These are phyloP conservation scores for Aulographum hederae DNA, from an alignment of 2,329 filamentous ascomycete genomes.

Conservation along the genomic window DNA sequence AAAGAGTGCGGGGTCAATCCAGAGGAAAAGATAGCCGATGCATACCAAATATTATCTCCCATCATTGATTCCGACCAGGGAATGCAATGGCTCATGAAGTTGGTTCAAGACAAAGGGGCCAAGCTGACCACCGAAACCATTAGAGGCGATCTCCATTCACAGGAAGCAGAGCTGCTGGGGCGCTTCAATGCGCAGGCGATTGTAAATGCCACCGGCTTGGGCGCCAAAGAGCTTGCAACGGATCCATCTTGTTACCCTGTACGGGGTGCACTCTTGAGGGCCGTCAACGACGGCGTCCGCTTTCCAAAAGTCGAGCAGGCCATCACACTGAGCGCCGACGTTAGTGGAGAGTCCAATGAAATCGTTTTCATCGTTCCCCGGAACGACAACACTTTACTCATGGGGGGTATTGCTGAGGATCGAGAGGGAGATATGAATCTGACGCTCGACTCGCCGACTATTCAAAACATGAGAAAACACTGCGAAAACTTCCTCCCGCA, in stretches of 20 bases:
- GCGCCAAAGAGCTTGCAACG: conserved; percentile 17
- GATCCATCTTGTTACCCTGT: conserved; percentile 24
- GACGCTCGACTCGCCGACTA: conserved; percentile 19
- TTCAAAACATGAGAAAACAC: conserved; percentile 23
- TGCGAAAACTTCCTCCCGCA: conserved; percentile 24
- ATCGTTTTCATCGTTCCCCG: conserved; percentile 27
- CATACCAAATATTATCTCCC: conserved; percentile 26
- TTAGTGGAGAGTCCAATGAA: conserved; percentile 16
- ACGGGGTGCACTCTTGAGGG: conserved; percentile 24
- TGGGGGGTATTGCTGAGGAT: conserved; percentile 11
- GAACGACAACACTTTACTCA: conserved; percentile 25
- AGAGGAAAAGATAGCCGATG: conserved; percentile 23
- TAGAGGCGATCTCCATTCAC: conserved; percentile 15
- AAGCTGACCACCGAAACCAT: conserved; percentile 20
- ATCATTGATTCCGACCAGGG: conserved; percentile 28
- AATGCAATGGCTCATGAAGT: conserved; percentile 23
- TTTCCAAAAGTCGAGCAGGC: conserved; percentile 24
- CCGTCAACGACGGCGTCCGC: conserved; percentile 25
- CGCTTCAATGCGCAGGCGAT: conserved; percentile 23
- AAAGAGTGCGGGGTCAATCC: conserved; percentile 10
- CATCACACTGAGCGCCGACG: conserved; percentile 23
- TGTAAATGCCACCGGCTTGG: conserved; percentile 25
- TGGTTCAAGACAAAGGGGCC: conserved; percentile 24
- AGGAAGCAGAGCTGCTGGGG: conserved; percentile 16
- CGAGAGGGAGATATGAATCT: conserved; percentile 13